A percentile compares a stretch with the other conserved stretches of the same genome.
phyloP scores from a whole-genome alignment of 2,329 filamentous ascomycete genomes.

The Paecilomyces sp. region DNA sequence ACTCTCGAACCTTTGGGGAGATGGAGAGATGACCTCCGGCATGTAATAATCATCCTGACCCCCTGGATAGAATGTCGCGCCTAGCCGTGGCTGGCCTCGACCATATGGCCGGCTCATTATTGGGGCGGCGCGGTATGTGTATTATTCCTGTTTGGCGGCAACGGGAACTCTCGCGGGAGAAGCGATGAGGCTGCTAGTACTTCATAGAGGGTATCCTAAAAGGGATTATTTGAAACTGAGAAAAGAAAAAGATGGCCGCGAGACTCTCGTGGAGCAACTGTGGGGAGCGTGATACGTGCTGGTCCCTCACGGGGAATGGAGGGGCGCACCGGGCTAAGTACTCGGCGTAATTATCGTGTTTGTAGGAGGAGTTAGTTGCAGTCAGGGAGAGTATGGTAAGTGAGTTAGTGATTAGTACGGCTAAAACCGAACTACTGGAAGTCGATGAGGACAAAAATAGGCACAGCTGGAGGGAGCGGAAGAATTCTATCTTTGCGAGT shows the following conservation, averaged over 20 bases:
- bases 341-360: background rate
- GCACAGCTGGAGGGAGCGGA: background rate
- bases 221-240: background rate
- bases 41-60: constrained; percentile 63
- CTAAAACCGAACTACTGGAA: background rate
- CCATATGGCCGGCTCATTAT: constrained; percentile 31
- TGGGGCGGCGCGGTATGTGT: constrained; percentile 5
- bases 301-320: background rate
- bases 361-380: background rate
- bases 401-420: too few relatives aligned
- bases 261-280: background rate
- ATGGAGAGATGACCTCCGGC: constrained; percentile 62
- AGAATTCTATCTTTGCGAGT: background rate
- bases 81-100: constrained; percentile 37
- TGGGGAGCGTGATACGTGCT: background rate
- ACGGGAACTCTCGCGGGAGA: background rate
- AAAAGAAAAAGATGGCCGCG: background rate
- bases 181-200: background rate
- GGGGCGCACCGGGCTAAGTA: background rate
- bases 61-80: constrained; percentile 62
- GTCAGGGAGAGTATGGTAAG: too few relatives aligned
- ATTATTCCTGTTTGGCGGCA: constrained; percentile 5
- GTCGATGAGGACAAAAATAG: background rate
- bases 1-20: constrained; percentile 57
- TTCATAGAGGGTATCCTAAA: background rate